Evolutionary conservation across 805 yeast genomes (phyloP).

Genomic region (Candida montana): DNA sequence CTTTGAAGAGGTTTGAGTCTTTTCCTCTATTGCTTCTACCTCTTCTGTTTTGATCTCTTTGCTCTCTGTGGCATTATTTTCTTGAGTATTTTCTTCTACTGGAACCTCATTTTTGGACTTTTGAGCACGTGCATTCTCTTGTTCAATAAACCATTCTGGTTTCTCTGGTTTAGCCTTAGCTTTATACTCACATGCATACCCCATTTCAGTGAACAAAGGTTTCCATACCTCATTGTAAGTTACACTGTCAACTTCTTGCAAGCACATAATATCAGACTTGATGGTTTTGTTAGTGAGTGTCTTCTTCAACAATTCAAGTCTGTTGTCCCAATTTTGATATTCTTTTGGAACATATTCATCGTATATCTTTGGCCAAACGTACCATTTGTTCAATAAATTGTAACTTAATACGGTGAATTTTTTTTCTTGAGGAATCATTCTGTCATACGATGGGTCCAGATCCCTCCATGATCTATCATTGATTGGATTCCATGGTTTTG

Average conservation of each 20-base stretch:
- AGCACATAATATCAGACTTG: conserved; percentile 52
- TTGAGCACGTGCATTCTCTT: too few species aligned
- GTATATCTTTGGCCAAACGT: conserved; percentile 56
- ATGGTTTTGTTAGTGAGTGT: conserved; percentile 30
- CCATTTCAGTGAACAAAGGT: conserved; percentile 25
- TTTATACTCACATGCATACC: conserved; percentile 44
- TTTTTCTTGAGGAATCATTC: not conserved
- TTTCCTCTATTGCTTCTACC: too few species aligned
- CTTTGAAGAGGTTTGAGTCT: too few species aligned
- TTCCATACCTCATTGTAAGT: conserved; percentile 39
- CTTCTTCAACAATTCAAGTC: conserved; percentile 39
- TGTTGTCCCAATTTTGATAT: conserved; percentile 43
- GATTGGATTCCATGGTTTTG: conserved; percentile 4
- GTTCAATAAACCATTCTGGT: conserved; percentile 38
- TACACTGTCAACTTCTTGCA: conserved; percentile 45
- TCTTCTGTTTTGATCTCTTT: too few species aligned
- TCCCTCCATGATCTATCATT: conserved; percentile 7
- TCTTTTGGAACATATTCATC: conserved; percentile 42
- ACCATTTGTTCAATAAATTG: conserved; percentile 47
- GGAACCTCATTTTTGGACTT: conserved; percentile 7
- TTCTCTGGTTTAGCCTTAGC: conserved; percentile 47
- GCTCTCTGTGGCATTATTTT: too few species aligned
- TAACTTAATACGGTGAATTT: conserved; percentile 31
- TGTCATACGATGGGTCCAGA: conserved; percentile 6
- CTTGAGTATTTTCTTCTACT: too few species aligned